Evolutionary conservation across 1,284 basidiomycete genomes (phyloP), one percentile per base, ranked within the genome.

Genomic region (Ceratobasidium sp.): DNA sequence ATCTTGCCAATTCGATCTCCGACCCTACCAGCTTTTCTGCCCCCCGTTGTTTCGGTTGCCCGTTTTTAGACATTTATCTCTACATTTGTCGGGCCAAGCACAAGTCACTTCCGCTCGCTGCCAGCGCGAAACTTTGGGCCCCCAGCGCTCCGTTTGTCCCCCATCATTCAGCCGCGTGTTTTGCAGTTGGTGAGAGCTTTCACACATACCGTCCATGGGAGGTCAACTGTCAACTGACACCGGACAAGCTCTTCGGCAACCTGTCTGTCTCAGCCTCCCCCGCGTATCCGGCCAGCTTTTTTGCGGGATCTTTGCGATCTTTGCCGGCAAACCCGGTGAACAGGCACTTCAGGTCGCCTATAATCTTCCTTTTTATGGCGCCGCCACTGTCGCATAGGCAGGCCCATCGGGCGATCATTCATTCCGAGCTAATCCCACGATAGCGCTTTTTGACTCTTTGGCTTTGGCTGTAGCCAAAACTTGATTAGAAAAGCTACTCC

Each of bases 201-300:
- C 66, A 70, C 66, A 70, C 66, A 69, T 55, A 23, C 64, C 64
- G 50, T 46, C 64, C n/a, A n/a, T 41, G 41, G 52, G 66, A 54
- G 66, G 43, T 55, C 66, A 70, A 21, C 49, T 38, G 54, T 58
- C 66, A 70, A 70, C 66, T 70, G 54, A 58, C 44, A 47, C 66
- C 66, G 28, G 43, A 18, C 55, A 38, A 13, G 43, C 54, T 46
- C 16, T n/a, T 52, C 66, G 66, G 66, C 21, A 21, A 57, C 50
- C 38, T 23, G n/a, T n/a, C n/a, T n/a, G n/a, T n/a, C n/a, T n/a
- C n/a, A n/a, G n/a, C n/a, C 43, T 41, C 44, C 61, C 61, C 57
- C 57, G 18, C 63, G 52, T 14, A n/a, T n/a, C n/a, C n/a, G n/a
- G n/a, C n/a, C n/a, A n/a, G n/a, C n/a, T n/a, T n/a, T n/a, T 11